Base-by-base conservation (phyloP, 2,329 filamentous ascomycete species). In the Amauroascus niger region DNA sequence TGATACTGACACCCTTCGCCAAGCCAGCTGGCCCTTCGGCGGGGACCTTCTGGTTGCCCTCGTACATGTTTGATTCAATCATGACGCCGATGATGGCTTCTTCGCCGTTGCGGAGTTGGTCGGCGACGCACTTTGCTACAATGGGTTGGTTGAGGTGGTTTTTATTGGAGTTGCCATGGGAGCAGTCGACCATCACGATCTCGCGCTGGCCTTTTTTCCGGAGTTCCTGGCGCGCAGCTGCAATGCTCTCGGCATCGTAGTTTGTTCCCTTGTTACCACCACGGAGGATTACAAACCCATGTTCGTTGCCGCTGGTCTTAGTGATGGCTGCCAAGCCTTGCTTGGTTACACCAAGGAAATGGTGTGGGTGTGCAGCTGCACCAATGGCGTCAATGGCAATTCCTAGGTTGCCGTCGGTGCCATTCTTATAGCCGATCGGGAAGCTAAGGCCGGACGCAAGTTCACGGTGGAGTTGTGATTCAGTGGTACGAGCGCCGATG, bases 371-470 rank as follows among this genome's bases (percentile, higher is more conserved):
- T 49, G 68, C 66, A 5, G 74, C 72, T 22, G 87, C 84, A 56
- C 91, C 93, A 68, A 97, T 96, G 32, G 93, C 93, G 68, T 98
- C 93, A 64, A 97, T 94, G 18, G 91, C 90, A 18, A 97, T 90
- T 26, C 82, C 83, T 54, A 98, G 76, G 63, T 86, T 88, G 40
- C 93, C 93, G 65, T 98, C 93, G 22, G 93, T 98, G 58, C 93
- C 93, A 73, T 98, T 98, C 82, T 98, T 98, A 85, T 96, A 98
- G 56, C 93, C 93, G 61, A 98, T 90, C 20, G 93, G 93, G 84
- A 96, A 97, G 55, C 88, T 95, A 52, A 97, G 79, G 63, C 93
- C 93, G 26, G 87, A 94, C 4, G 93, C 93, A 58, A 98, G 81
- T 76, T 98, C 93, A 59, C 93, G 86, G 75, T 98, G 93, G 60